phyloP scores from a whole-genome alignment of 306 rosid species.

The Malus domestica region ASM211411v1 NC_041800.1:17527501-17528000 shows the following conservation, averaged over 20 bases:
- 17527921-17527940: too few relatives aligned
- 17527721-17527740: slow-evolving; percentile 57
- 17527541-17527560: neutral
- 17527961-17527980: too few relatives aligned
- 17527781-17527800: neutral
- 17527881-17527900: too few relatives aligned
- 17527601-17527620: slow-evolving; percentile 90
- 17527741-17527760: neutral
- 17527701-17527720: slow-evolving; percentile 79
- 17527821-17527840: neutral
- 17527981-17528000: too few relatives aligned
- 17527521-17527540: neutral
- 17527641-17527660: slow-evolving; percentile 89
- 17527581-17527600: slow-evolving; percentile 41
- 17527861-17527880: too few relatives aligned
- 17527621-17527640: slow-evolving; percentile 92
- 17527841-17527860: neutral
- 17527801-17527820: neutral
- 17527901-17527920: too few relatives aligned
- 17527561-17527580: slow-evolving; percentile 9
- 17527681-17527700: slow-evolving; percentile 74
- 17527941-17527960: too few relatives aligned
- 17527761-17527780: neutral
- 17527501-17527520: neutral
- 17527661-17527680: slow-evolving; percentile 82